Conservation (phyloP, 2,329 filamentous ascomycete species). For the Cladophialophora chaetospira region DNA sequence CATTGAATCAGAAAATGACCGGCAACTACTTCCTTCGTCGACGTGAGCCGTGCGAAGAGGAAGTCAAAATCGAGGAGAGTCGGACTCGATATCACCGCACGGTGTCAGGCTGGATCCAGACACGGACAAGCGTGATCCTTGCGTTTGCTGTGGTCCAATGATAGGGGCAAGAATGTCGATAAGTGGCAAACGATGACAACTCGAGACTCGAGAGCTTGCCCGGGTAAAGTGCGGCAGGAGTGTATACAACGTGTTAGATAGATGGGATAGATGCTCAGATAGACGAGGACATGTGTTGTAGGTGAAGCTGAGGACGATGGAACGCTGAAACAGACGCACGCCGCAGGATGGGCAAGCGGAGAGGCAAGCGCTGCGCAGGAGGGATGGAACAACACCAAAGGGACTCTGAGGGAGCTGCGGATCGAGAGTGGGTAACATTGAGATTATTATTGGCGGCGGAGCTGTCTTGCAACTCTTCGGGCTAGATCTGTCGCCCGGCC, state of each 20-base stretch:
- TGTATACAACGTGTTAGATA: background rate
- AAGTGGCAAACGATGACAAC: background rate
- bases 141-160: background rate
- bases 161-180: background rate
- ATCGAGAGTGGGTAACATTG: background rate
- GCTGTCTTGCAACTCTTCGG: background rate
- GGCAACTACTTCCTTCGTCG: background rate
- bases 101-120: conserved; percentile 1
- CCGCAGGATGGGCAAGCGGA: background rate
- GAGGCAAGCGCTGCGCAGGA: background rate
- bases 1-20: background rate
- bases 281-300: background rate
- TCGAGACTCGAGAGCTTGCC: background rate
- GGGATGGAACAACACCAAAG: background rate
- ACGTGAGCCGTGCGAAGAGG: background rate
- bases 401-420: background rate
- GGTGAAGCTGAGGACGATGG: background rate
- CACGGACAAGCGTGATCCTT: background rate
- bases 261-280: background rate
- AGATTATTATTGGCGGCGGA: background rate
- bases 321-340: background rate
- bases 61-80: background rate
- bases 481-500: background rate
- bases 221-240: background rate
- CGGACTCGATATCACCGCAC: background rate